These are phyloP conservation scores for Pichia sp. DNA, from an alignment of 1,139 yeast species.

Conservation along the genomic window DNA sequence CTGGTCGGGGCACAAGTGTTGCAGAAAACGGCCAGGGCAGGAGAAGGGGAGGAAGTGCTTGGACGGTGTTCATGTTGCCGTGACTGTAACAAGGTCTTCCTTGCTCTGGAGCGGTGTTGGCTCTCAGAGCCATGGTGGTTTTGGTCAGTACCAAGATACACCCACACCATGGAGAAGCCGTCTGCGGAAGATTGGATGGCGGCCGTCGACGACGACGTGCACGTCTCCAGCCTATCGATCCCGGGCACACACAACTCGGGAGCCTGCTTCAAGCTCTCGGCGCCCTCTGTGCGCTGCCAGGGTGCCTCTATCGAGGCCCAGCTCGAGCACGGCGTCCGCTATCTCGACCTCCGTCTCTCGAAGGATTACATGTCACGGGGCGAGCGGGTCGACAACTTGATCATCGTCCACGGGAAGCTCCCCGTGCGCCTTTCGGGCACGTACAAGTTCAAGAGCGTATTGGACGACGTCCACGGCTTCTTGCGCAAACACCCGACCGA, in stretches of 20 bases:
- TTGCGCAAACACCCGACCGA: slow-evolving; percentile 52
- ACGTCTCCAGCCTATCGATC: slow-evolving; percentile 52
- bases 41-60: too few relatives aligned
- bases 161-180: neutral
- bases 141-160: too few relatives aligned
- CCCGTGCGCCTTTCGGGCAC: slow-evolving; percentile 59
- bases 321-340: slow-evolving; percentile 67
- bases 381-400: slow-evolving; percentile 47
- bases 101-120: too few relatives aligned
- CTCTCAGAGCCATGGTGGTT: too few relatives aligned
- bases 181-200: slow-evolving; percentile 45
- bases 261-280: slow-evolving; percentile 60
- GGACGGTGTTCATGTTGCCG: too few relatives aligned
- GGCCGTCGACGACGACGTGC: slow-evolving; percentile 48
- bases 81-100: too few relatives aligned
- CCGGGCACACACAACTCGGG: slow-evolving; percentile 84
- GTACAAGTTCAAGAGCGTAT: slow-evolving; percentile 40
- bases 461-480: slow-evolving; percentile 58
- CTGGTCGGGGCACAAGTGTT: too few relatives aligned
- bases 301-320: slow-evolving; percentile 58
- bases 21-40: too few relatives aligned
- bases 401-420: slow-evolving; percentile 72
- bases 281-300: slow-evolving; percentile 79
- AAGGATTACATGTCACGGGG: slow-evolving; percentile 44
- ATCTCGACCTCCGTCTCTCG: slow-evolving; percentile 65